Conservation (phyloP, 805 yeast genomes). For the Barnettozyma californica region DNA sequence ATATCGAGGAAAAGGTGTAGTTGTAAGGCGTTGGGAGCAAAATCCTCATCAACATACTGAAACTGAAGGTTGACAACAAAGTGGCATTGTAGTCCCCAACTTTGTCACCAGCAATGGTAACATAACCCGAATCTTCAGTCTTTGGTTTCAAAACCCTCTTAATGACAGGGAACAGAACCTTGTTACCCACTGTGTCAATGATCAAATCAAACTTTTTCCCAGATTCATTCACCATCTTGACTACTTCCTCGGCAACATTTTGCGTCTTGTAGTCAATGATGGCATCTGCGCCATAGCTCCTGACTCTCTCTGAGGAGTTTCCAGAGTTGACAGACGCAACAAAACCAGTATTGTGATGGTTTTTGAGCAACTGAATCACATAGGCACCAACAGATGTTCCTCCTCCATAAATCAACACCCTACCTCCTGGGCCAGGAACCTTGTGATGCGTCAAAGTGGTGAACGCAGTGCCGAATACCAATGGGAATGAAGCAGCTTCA, state of each 20-base stretch:
- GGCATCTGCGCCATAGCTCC: slow-evolving; percentile 50
- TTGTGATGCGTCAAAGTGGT: slow-evolving; percentile 30
- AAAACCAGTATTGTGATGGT: slow-evolving; percentile 38
- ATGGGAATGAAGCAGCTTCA: slow-evolving; percentile 60
- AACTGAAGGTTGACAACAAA: slow-evolving; percentile 4
- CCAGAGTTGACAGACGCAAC: slow-evolving; percentile 56
- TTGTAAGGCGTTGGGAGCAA: slow-evolving; percentile 20
- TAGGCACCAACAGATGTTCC: slow-evolving; percentile 63
- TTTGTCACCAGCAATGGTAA: slow-evolving; percentile 53
- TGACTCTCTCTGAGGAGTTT: slow-evolving; percentile 38
- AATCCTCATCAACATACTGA: slow-evolving; percentile 10
- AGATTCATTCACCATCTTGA: slow-evolving; percentile 21
- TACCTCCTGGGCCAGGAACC: slow-evolving; percentile 36
- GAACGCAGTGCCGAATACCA: slow-evolving; percentile 61
- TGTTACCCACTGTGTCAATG: slow-evolving; percentile 67
- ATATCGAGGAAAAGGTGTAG: slow-evolving; percentile 22
- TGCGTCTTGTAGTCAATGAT: slow-evolving; percentile 53
- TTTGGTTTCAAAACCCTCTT: slow-evolving; percentile 40
- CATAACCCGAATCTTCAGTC: slow-evolving; percentile 42
- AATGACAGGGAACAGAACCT: slow-evolving; percentile 40
- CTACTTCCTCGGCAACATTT: slow-evolving; percentile 32
- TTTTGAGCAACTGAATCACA: slow-evolving; percentile 51
- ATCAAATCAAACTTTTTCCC: too few species aligned
- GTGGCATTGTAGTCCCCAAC: slow-evolving; percentile 27
- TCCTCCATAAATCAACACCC: slow-evolving; percentile 65